Evolutionary conservation across 228 moss, liverwort and hornwort species (phyloP).

Genomic region (Sphagnum fallax): DNA sequence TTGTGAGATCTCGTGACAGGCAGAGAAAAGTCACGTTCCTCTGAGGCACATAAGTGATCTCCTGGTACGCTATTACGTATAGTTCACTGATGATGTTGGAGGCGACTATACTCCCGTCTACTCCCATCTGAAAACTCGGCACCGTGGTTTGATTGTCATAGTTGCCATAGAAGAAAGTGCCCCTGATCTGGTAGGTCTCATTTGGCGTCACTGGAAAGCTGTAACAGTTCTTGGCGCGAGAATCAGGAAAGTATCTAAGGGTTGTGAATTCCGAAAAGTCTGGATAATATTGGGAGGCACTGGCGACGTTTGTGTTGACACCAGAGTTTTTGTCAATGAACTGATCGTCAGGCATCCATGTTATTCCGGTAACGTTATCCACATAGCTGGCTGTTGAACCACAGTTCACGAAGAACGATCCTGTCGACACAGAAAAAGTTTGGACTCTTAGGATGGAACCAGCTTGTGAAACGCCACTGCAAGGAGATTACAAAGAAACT

Average conservation of each 20-base stretch:
- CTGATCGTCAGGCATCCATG: conserved; percentile 17
- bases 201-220: not conserved
- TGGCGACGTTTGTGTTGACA: conserved; percentile 1
- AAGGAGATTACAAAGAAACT: too few species aligned
- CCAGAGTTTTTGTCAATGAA: conserved; percentile 20
- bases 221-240: conserved; percentile 1
- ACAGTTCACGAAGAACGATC: conserved; percentile 35
- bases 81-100: not conserved
- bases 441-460: too few species aligned
- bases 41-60: conserved; percentile 16
- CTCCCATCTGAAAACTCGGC: conserved; percentile 7
- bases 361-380: conserved; percentile 13
- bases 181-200: not conserved
- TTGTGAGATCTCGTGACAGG: conserved; percentile 8
- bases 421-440: too few species aligned
- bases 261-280: conserved; percentile 12
- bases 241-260: conserved; percentile 31
- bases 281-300: not conserved
- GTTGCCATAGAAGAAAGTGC: not conserved
- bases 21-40: conserved; percentile 25
- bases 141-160: not conserved
- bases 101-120: conserved; percentile 16
- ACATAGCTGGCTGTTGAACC: conserved; percentile 8
- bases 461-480: too few species aligned
- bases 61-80: conserved; percentile 9